Base-by-base conservation (phyloP, 257 asterid species). In the Salvia miltiorrhiza region DNA sequence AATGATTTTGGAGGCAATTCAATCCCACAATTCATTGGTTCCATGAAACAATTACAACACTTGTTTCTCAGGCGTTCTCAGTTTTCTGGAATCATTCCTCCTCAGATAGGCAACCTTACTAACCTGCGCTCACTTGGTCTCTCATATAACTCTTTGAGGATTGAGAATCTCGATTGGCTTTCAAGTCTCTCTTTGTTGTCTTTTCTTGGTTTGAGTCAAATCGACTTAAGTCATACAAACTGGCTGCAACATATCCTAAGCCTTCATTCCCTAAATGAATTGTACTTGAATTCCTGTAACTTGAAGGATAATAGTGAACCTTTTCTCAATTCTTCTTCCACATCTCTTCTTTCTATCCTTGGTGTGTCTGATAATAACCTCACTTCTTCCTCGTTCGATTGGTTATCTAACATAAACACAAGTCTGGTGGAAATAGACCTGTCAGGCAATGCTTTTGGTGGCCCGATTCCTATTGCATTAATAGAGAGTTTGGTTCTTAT, bases 391-490 rank as follows among this genome's bases (percentile, higher is more conserved):
- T n/a, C n/a, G n/a, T n/a, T n/a, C n/a, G n/a, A n/a, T n/a, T n/a
- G 60, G 72, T 16, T 80, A 1, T 54, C 56, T 26, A 80, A 65
- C 53, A 35, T 14, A 8, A 47, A 14, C 44, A 30, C 71, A 71
- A 16, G 40, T 55, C 64, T 73, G 2, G 71, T 65, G 20, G 7
- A 50, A 9, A 63, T 82, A 35, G 68, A 79, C 39, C 64, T 82
- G 2, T 70, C 74, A 10, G 0, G 2, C 0, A 82, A 79, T 39
- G 0, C 14, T 12, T 52, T 82, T 3, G n/a, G n/a, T 4, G 80
- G 83, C 70, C 32, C 23, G 0, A 63, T 82, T 66, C 82, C 80
- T 19, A 70, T 63, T 43, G 63, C 40, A 8, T 70, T 82, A n/a
- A n/a, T n/a, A n/a, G n/a, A n/a, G n/a, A n/a, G n/a, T n/a, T n/a